Percentiles rank a stretch among this genome's conserved stretches.
Evolutionary conservation across 2,329 filamentous ascomycete genomes (phyloP).

Genomic region (Diaporthe citriasiana): DNA sequence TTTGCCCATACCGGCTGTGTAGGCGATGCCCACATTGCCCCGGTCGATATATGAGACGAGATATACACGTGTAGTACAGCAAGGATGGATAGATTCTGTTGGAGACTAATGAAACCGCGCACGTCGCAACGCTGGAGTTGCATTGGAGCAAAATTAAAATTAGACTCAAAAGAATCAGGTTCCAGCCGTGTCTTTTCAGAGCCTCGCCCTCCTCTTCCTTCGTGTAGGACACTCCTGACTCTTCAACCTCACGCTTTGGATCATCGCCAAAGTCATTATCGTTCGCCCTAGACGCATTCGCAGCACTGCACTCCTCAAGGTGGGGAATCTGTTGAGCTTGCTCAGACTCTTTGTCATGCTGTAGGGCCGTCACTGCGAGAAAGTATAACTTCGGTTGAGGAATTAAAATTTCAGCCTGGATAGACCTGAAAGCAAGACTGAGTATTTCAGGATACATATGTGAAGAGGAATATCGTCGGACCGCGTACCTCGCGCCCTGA

Average conservation of each 20-base stretch:
- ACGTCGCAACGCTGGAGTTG: not conserved
- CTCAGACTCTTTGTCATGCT: not conserved
- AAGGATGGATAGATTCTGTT: not conserved
- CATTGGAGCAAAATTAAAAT: not conserved
- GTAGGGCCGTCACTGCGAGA: not conserved
- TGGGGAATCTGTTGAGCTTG: not conserved
- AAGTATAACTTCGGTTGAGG: not conserved
- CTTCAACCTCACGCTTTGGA: not conserved
- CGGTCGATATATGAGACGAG: conserved; percentile 1
- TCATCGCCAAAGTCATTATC: not conserved
- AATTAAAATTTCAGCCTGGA: not conserved
- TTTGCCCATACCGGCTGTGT: not conserved
- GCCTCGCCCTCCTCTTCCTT: not conserved
- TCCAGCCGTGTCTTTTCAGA: not conserved
- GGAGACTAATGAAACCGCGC: not conserved
- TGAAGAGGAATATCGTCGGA: not conserved
- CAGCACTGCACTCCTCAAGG: not conserved
- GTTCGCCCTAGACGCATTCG: not conserved
- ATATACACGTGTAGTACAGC: not conserved
- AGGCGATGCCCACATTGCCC: not conserved
- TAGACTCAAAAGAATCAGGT: not conserved
- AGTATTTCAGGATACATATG: not conserved
- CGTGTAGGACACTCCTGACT: not conserved
- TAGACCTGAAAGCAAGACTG: not conserved
- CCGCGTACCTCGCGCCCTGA: not conserved